Percentiles rank a stretch among this genome's conserved stretches.
Conservation (phyloP, 805 yeast species). For the Pichia sporocuriosa region DNA sequence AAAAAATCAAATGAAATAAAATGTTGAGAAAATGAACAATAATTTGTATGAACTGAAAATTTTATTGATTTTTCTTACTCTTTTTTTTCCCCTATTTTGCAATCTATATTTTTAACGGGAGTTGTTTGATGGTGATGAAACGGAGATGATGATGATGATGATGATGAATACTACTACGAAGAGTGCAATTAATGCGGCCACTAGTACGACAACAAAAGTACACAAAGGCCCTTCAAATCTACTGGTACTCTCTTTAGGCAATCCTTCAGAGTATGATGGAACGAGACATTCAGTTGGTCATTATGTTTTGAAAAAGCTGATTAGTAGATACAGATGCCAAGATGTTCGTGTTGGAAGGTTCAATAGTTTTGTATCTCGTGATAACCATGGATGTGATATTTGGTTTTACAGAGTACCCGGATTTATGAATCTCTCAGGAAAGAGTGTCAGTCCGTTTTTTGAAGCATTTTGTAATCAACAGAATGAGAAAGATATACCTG, state of each 20-base stretch:
- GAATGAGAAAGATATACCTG: constrained; percentile 29
- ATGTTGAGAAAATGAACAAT: too few relatives aligned
- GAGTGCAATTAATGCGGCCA: too few relatives aligned
- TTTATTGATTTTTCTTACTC: too few relatives aligned
- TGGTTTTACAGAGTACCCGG: constrained; percentile 14
- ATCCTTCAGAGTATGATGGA: constrained; percentile 53
- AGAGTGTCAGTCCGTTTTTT: constrained; percentile 32
- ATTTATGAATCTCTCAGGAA: constrained; percentile 69
- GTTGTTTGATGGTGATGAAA: too few relatives aligned
- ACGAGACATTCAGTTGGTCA: constrained; percentile 84
- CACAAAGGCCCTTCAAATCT: too few relatives aligned
- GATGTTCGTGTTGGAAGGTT: constrained; percentile 1
- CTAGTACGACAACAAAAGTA: too few relatives aligned
- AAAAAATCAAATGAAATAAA: too few relatives aligned
- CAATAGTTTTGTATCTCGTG: neutral
- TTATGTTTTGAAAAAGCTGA: constrained; percentile 34
- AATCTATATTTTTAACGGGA: too few relatives aligned
- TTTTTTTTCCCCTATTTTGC: too few relatives aligned
- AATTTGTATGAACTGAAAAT: too few relatives aligned
- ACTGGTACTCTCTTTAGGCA: constrained; percentile 57
- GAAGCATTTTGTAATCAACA: constrained; percentile 29
- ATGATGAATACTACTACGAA: too few relatives aligned
- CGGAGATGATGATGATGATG: too few relatives aligned
- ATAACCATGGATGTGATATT: constrained; percentile 4
- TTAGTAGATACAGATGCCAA: neutral